Evolutionary conservation across 176 grass and related monocot species (phyloP).

Genomic region (Bothriochloa decipiens): DNA sequence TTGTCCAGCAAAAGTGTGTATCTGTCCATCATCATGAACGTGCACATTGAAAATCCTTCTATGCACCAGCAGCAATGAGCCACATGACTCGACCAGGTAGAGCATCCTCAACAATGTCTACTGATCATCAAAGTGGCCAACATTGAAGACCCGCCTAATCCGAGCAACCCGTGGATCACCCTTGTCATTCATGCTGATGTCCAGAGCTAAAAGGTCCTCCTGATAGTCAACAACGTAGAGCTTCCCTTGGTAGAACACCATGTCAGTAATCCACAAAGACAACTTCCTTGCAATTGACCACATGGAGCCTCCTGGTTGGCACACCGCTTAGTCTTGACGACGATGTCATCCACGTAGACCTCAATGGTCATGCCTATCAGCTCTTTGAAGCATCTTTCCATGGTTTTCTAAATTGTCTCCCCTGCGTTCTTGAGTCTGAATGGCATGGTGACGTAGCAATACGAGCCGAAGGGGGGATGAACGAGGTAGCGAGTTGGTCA

Average conservation of each 20-base stretch:
- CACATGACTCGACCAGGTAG: background rate
- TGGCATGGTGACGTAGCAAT: too few relatives aligned
- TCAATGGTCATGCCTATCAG: too few relatives aligned
- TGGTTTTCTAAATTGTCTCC: too few relatives aligned
- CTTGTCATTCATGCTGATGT: background rate
- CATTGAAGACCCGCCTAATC: background rate
- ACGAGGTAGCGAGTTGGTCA: too few relatives aligned
- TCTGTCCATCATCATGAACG: background rate
- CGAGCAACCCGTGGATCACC: background rate
- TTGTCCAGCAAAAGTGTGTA: too few relatives aligned
- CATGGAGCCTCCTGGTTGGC: background rate
- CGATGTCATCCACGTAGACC: too few relatives aligned
- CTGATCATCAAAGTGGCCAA: background rate
- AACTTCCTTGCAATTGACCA: background rate
- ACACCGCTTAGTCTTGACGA: background rate
- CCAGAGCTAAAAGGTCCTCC: background rate
- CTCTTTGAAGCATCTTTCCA: too few relatives aligned
- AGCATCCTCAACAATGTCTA: background rate
- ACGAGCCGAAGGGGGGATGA: too few relatives aligned
- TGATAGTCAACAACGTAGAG: background rate
- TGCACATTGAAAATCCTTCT: background rate
- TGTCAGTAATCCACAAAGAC: background rate
- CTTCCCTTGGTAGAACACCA: background rate
- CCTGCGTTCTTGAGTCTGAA: too few relatives aligned
- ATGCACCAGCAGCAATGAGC: background rate